Conservation (phyloP, 2,329 filamentous ascomycete species). For the Thielaviopsis musarum region DNA sequence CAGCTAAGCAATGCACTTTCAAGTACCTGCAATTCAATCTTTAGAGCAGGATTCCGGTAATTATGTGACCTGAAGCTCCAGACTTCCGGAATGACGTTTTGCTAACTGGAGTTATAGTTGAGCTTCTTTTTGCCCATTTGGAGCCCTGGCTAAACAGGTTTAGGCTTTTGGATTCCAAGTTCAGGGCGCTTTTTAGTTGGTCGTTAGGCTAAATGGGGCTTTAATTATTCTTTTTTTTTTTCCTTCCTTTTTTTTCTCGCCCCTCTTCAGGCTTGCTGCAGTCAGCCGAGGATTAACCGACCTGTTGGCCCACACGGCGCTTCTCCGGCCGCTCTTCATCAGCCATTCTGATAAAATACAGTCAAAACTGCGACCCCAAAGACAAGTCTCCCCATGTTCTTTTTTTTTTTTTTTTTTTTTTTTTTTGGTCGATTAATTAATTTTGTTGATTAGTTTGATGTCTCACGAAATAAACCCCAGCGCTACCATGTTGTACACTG, state of each 20-base stretch:
- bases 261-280: not conserved
- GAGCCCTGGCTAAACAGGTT: too few species aligned
- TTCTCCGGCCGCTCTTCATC: not conserved
- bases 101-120: not conserved
- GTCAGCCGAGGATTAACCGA: not conserved
- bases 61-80: not conserved
- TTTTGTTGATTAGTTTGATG: too few species aligned
- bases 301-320: not conserved
- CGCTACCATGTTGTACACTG: too few species aligned
- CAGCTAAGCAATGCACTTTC: too few species aligned
- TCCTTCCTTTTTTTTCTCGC: not conserved
- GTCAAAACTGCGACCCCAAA: too few species aligned
- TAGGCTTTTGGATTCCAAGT: not conserved
- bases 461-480: too few species aligned
- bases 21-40: not conserved
- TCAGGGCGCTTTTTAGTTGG: not conserved
- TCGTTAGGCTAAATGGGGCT: not conserved
- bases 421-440: too few species aligned
- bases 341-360: not conserved
- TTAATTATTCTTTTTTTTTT: not conserved
- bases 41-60: not conserved
- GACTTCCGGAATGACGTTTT: not conserved
- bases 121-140: too few species aligned
- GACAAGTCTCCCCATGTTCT: not conserved
- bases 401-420: too few species aligned